Base-by-base conservation (phyloP, 805 yeast species). In the Yamadazyma ubonensis region DNA sequence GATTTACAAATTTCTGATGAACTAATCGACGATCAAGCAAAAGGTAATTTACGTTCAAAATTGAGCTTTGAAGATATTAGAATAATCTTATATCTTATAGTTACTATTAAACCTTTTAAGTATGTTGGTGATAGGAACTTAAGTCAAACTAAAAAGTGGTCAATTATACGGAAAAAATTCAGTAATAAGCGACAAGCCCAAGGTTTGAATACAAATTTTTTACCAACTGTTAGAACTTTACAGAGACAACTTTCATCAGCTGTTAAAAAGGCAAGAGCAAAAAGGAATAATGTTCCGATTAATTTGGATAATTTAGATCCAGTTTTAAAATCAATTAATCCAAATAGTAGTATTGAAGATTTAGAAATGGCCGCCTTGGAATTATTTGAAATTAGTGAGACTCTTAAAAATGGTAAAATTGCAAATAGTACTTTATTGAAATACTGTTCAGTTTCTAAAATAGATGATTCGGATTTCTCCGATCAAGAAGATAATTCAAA, bases 141-240 rank as follows among this genome's bases (percentile, higher is more conserved):
- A 18, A 51, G 56, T 22, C 70, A 64, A 43, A 61, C 66, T 9
- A 54, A 52, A 39, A 64, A 64, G 42, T 64, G 70, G 70, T 61
- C 59, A 39, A 36, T 56, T 15, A 61, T 64, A 28, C 67, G 63
- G 41, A 44, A 37, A 12, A 48, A 48, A 33, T 61, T 51, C 38
- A 52, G 52, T 15, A 49, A 51, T 12, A 38, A 41, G 20, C 58
- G 58, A 39, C 19, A 20, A 4, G n/a, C 29, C 6, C 23, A 6
- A 6, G 31, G 31, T 4, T 10, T 12, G 11, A 12, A 27, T 12
- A 11, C 21, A 12, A 5, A 12, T 5, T 32, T 54, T 7, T 54
- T 59, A 5, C 68, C 68, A 22, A 63, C 70, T 2, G 58, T 64
- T n/a, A 45, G 70, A 25, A 64, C 70, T 0, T 50, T 64, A 39